Base-by-base conservation (phyloP, 2,329 filamentous ascomycete genomes). In the Parastagonospora avenae region DNA sequence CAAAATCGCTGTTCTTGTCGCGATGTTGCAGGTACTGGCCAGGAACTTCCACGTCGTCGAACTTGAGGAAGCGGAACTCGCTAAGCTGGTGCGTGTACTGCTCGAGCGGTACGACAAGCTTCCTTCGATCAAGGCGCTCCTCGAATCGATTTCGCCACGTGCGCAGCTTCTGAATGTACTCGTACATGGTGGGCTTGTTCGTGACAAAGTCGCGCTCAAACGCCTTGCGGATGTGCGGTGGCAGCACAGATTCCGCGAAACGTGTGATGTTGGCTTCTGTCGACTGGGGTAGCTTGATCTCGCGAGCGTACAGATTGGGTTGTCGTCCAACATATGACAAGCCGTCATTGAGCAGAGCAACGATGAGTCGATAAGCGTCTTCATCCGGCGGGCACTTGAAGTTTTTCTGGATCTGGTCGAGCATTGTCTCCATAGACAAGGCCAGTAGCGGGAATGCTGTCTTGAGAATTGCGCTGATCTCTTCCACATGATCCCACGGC, bases 371-470 rank as follows among this genome's bases (percentile, higher is more conserved):
- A 74, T 97, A 97, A 2, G 94, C 95, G 77, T 99, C 94, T 73
- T 99, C 94, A 66, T 99, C 94, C 0, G 93, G 93, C 11, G 93
- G 93, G 66, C 94, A 97, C 77, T 99, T 99, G 84, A 99, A 99
- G 76, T 97, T 89, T 80, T 97, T 97, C 74, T 94, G 90, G 52
- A 99, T 96, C 75, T 97, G 93, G 70, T 99, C 94, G 28, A 97
- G 92, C 92, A 97, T 99, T 0, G 93, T 96, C 77, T 99, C 94
- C 94, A 99, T 97, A 0, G 93, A 97, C 37, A 97, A 79, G 8
- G 95, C 94, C 63, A 99, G 83, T 14, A 99, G 82, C 19, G 94
- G 94, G 80, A 97, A 99, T 0, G 93, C 92, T 6, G 94, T 97
- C 80, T 99, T 97, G 46, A 99, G 85, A 28, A 92, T 90, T 30